Conservation (phyloP, 2,329 filamentous ascomycete genomes). For the Fusarium sp. region DNA sequence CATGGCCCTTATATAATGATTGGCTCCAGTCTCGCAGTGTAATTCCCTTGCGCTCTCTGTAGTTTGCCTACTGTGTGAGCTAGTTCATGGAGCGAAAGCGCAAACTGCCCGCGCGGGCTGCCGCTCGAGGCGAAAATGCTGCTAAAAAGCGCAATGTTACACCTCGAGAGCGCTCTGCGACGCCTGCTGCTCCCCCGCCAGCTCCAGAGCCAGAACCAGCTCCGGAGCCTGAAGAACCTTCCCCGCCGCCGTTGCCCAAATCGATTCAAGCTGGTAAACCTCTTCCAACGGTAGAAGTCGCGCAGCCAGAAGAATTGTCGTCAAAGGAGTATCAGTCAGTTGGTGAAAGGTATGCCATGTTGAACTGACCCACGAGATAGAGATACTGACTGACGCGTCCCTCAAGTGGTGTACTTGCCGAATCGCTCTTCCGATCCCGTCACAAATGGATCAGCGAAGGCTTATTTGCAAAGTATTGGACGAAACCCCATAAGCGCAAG, state of each 20-base stretch:
- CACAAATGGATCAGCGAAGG: slow-evolving; percentile 77
- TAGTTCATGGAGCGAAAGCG: slow-evolving; percentile 70
- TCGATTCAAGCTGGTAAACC: slow-evolving; percentile 72
- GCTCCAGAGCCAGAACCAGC: slow-evolving; percentile 38
- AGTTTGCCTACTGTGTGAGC: slow-evolving; percentile 19
- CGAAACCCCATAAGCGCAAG: slow-evolving; percentile 75
- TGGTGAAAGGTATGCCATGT: slow-evolving; percentile 69
- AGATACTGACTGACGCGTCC: slow-evolving; percentile 34
- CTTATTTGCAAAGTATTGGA: slow-evolving; percentile 82
- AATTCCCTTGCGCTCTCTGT: slow-evolving; percentile 25
- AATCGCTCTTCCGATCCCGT: slow-evolving; percentile 78
- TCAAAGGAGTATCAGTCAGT: slow-evolving; percentile 76
- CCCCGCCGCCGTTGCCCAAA: slow-evolving; percentile 64
- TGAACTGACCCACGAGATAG: not conserved
- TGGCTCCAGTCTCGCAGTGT: slow-evolving; percentile 34
- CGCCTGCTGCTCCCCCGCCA: slow-evolving; percentile 54
- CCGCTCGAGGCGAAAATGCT: slow-evolving; percentile 67
- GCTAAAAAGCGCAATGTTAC: slow-evolving; percentile 69
- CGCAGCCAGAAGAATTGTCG: slow-evolving; percentile 72
- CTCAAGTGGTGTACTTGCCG: slow-evolving; percentile 75
- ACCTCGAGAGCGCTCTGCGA: slow-evolving; percentile 62
- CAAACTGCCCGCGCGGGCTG: slow-evolving; percentile 70
- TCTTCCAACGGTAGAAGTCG: slow-evolving; percentile 74
- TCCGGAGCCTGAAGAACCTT: slow-evolving; percentile 45
- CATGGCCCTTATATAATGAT: slow-evolving; percentile 48